These are phyloP conservation scores for Botrytis paeoniae DNA, from an alignment of 2,329 filamentous ascomycete species.

Conservation along the genomic window DNA sequence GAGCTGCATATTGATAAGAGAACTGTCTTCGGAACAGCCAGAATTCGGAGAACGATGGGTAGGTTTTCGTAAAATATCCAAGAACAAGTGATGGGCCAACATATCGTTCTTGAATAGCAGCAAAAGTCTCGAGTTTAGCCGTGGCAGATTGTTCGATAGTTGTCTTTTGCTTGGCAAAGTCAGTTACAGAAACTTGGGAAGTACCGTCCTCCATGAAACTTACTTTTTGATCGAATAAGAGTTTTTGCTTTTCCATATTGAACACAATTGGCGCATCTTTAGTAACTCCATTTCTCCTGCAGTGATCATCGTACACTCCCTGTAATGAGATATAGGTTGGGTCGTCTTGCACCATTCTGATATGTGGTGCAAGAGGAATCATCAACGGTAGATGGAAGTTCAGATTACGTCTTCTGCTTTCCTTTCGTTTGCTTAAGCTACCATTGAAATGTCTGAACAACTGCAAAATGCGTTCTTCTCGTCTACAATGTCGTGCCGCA, in stretches of 20 bases:
- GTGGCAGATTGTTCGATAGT: conserved; percentile 63
- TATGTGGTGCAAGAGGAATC: conserved; percentile 91
- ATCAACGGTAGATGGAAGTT: conserved; percentile 96
- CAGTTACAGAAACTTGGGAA: conserved; percentile 28
- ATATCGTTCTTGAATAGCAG: conserved; percentile 90
- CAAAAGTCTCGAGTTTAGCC: conserved; percentile 86
- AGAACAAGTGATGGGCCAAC: conserved; percentile 79
- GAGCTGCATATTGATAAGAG: conserved; percentile 87
- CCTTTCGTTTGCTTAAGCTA: conserved; percentile 85
- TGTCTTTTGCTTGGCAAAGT: conserved; percentile 52
- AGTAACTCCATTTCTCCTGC: conserved; percentile 76
- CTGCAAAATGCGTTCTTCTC: conserved; percentile 93
- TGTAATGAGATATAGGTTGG: conserved; percentile 91
- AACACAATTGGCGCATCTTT: conserved; percentile 96
- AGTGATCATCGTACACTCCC: conserved; percentile 94
- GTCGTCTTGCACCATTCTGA: conserved; percentile 94
- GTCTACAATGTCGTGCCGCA: conserved; percentile 83
- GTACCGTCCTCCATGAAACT: conserved; percentile 13
- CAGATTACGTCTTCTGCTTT: conserved; percentile 86
- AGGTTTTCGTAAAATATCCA: conserved; percentile 85
- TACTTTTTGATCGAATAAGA: conserved; percentile 59
- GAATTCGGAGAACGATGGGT: conserved; percentile 88
- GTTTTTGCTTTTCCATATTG: conserved; percentile 89
- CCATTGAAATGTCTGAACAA: conserved; percentile 98
- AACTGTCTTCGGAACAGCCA: conserved; percentile 98